These are phyloP conservation scores for Cymbopogon citratus DNA, from an alignment of 176 grass and related monocot species.

Conservation along the genomic window DNA sequence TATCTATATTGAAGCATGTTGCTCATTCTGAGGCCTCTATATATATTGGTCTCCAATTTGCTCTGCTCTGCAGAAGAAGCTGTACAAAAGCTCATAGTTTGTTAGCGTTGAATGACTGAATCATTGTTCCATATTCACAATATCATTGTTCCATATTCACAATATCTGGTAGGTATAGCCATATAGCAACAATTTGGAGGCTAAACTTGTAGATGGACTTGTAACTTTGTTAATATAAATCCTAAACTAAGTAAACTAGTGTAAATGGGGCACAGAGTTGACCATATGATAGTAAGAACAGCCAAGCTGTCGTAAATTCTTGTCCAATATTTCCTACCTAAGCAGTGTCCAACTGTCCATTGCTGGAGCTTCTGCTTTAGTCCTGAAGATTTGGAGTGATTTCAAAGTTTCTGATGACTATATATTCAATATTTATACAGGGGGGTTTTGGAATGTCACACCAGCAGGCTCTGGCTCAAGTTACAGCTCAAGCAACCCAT, in stretches of 20 bases:
- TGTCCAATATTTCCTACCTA: background rate
- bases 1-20: background rate
- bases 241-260: slow-evolving; percentile 9
- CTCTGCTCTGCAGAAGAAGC: background rate
- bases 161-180: background rate
- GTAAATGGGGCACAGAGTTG: background rate
- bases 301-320: background rate
- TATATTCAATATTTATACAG: slow-evolving; percentile 29
- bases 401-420: background rate
- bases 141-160: slow-evolving; percentile 16
- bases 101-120: background rate
- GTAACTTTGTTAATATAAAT: background rate
- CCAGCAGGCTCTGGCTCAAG: slow-evolving; percentile 62
- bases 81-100: background rate
- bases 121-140: background rate
- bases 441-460: slow-evolving; percentile 70
- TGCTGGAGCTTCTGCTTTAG: background rate
- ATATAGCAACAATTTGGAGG: background rate
- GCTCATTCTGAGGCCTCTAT: slow-evolving; percentile 3
- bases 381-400: slow-evolving; percentile 7
- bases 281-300: background rate
- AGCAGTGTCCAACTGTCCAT: background rate
- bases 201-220: background rate
- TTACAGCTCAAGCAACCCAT: slow-evolving; percentile 61
- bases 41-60: background rate